Conservation (phyloP, 306 rosid genomes). For the Vachellia pachyceras region DNA sequence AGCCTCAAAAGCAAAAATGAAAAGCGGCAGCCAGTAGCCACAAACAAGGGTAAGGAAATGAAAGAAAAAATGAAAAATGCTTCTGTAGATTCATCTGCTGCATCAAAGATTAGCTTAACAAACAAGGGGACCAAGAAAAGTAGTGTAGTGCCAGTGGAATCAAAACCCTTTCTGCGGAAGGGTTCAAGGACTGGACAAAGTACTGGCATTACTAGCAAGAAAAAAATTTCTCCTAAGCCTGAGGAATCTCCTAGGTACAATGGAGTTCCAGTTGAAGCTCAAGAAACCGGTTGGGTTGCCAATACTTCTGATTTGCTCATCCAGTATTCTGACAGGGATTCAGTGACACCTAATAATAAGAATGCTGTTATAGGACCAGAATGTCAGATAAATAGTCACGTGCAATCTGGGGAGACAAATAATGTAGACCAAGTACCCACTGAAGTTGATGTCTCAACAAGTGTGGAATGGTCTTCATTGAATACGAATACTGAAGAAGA, state of each 20-base stretch:
- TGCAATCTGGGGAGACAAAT: constrained; percentile 52
- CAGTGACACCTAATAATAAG: constrained; percentile 41
- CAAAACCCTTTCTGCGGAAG: constrained; percentile 87
- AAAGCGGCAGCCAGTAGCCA: constrained; percentile 55
- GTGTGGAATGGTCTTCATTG: constrained; percentile 55
- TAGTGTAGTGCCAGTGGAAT: constrained; percentile 93
- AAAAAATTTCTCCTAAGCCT: constrained; percentile 54
- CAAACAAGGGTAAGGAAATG: constrained; percentile 58
- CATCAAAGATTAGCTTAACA: constrained; percentile 57
- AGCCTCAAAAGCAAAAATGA: constrained; percentile 59
- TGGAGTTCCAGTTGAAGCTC: constrained; percentile 54
- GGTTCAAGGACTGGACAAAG: constrained; percentile 68
- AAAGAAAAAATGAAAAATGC: constrained; percentile 56
- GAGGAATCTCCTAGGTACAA: constrained; percentile 54
- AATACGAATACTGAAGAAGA: constrained; percentile 70
- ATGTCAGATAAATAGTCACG: constrained; percentile 50
- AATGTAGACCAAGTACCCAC: constrained; percentile 51
- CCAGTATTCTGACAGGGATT: constrained; percentile 61
- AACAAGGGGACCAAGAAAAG: constrained; percentile 85
- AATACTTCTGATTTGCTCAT: constrained; percentile 58
- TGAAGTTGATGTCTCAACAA: constrained; percentile 46
- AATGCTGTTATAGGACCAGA: constrained; percentile 56
- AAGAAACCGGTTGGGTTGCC: constrained; percentile 55
- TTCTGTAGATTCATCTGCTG: constrained; percentile 61
- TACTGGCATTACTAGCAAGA: constrained; percentile 60